Evolutionary conservation across 1,284 basidiomycete species (phyloP).

Genomic region (Trametes versicolor): DNA sequence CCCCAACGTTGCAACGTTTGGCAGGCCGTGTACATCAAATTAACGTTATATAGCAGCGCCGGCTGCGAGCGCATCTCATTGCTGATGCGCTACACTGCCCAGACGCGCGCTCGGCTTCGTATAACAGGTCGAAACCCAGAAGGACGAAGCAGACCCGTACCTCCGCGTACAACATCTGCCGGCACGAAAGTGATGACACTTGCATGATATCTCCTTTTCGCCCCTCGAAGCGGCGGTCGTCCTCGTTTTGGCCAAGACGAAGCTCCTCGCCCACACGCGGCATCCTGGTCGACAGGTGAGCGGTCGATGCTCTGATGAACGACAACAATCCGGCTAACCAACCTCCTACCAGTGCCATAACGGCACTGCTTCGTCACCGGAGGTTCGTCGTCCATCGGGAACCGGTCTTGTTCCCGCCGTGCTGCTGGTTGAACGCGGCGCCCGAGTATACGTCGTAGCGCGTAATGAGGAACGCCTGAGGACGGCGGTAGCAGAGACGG

Average conservation of each 20-base stretch:
- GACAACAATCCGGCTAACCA: no score
- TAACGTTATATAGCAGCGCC: not conserved
- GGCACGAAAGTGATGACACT: conserved; percentile 3
- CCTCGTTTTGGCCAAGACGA: conserved; percentile 9
- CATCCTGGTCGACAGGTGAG: conserved; percentile 43
- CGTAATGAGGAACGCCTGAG: conserved; percentile 70
- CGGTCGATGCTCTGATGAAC: not conserved
- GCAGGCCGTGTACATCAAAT: not conserved
- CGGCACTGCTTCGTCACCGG: conserved; percentile 86
- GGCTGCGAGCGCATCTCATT: not conserved
- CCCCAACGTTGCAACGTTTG: not conserved
- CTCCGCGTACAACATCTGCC: not conserved
- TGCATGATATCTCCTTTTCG: no score
- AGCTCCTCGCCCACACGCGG: conserved; percentile 37
- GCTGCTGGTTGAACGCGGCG: conserved; percentile 75
- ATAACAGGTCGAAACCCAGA: not conserved
- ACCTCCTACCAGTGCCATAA: not conserved
- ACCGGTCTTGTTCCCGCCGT: conserved; percentile 80
- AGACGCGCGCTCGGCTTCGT: no score
- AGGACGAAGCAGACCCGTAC: not conserved
- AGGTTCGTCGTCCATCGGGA: conserved; percentile 69
- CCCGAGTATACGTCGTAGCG: conserved; percentile 86
- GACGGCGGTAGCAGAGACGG: conserved; percentile 65
- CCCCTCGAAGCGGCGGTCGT: conserved; percentile 9
- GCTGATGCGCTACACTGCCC: not conserved